phyloP scores from a whole-genome alignment of 306 rosid species.

The Geum urbanum region DNA sequence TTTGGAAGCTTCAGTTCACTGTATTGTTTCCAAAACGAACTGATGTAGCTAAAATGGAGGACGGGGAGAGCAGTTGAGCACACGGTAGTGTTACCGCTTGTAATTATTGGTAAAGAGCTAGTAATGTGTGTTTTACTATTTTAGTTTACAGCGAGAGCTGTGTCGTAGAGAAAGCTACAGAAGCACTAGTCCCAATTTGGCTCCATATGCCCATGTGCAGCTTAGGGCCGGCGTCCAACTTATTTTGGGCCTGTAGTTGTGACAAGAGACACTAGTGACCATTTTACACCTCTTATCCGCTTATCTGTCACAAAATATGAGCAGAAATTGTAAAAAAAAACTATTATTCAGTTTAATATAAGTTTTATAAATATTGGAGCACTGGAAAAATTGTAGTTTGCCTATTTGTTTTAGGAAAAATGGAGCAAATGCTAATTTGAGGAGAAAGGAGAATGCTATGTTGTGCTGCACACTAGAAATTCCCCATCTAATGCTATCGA shows the following conservation, averaged over 20 bases:
- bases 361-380: no score
- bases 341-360: no score
- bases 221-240: neutral
- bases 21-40: neutral
- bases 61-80: neutral
- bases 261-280: neutral
- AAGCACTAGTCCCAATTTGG: neutral
- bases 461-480: no score
- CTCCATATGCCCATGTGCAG: neutral
- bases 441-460: no score
- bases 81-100: neutral
- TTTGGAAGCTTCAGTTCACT: slow-evolving; percentile 10
- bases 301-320: no score
- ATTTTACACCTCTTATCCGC: neutral
- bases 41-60: neutral
- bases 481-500: no score
- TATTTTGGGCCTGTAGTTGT: neutral
- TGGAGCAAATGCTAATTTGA: no score
- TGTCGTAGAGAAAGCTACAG: neutral
- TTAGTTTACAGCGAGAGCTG: neutral
- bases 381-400: no score
- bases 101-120: neutral
- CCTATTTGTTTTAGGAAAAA: no score
- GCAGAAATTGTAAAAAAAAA: no score
- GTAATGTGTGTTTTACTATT: neutral